Evolutionary conservation across 1,284 basidiomycete genomes (phyloP).

Genomic region (Takashimella tepidaria): DNA sequence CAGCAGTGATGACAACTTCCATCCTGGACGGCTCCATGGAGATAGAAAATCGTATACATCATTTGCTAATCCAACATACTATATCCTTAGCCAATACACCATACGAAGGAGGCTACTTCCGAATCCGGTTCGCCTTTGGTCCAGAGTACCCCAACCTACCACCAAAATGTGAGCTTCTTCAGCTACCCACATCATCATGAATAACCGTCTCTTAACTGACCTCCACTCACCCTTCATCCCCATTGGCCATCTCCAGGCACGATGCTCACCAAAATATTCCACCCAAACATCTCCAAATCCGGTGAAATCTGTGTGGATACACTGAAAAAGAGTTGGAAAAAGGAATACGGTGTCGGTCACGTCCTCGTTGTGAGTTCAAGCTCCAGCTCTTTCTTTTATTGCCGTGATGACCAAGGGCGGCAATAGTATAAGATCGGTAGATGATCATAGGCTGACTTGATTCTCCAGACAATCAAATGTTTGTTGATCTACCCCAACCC

Average conservation of each 20-base stretch:
- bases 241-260: too few relatives aligned
- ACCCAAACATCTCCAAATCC: conserved; percentile 82
- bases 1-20: too few relatives aligned
- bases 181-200: background rate
- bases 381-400: too few relatives aligned
- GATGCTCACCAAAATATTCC: conserved; percentile 90
- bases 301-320: conserved; percentile 98
- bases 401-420: too few relatives aligned
- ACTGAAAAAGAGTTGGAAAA: conserved; percentile 93
- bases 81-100: conserved; percentile 70
- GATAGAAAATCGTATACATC: too few relatives aligned
- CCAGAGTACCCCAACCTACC: conserved; percentile 85
- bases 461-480: conserved; percentile 69
- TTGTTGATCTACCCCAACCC: conserved; percentile 94
- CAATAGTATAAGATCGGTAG: too few relatives aligned
- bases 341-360: conserved; percentile 81
- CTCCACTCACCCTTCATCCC: too few relatives aligned
- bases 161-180: conserved; percentile 73
- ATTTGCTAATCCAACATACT: background rate
- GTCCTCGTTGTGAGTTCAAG: conserved; percentile 66
- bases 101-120: conserved; percentile 86
- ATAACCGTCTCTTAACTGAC: too few relatives aligned
- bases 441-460: background rate
- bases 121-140: conserved; percentile 72
- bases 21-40: too few relatives aligned